These are phyloP conservation scores for Bimuria novae-zelandiae DNA, from an alignment of 2,329 filamentous ascomycete genomes.

Conservation along the genomic window DNA sequence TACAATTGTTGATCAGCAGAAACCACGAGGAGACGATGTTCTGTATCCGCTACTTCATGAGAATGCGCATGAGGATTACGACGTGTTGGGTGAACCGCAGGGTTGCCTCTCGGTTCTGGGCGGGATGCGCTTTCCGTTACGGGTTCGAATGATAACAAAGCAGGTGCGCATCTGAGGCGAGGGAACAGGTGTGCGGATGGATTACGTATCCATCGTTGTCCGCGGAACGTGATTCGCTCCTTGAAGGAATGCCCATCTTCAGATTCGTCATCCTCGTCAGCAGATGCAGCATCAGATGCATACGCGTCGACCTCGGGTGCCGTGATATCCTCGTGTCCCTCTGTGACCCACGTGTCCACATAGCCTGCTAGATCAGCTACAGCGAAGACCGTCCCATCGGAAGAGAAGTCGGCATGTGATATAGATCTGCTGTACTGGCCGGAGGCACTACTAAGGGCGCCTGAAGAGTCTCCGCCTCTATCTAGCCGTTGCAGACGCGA, in stretches of 20 bases:
- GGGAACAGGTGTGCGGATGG: conserved; percentile 62
- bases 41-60: conserved; percentile 59
- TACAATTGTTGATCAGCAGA: conserved; percentile 71
- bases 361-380: conserved; percentile 81
- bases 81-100: conserved; percentile 55
- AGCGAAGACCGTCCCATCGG: conserved; percentile 78
- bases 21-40: conserved; percentile 63
- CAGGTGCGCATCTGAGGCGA: conserved; percentile 50
- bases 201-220: conserved; percentile 76
- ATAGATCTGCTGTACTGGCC: conserved; percentile 79
- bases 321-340: conserved; percentile 58
- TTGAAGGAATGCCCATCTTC: conserved; percentile 55
- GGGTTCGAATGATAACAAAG: conserved; percentile 55
- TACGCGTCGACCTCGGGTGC: conserved; percentile 48
- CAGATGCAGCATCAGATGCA: conserved; percentile 35
- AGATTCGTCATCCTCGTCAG: conserved; percentile 37
- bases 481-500: conserved; percentile 47
- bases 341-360: conserved; percentile 83
- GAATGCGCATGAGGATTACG: conserved; percentile 58
- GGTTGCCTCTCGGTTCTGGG: conserved; percentile 50
- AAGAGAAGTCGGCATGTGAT: conserved; percentile 75
- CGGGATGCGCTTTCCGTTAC: conserved; percentile 20
- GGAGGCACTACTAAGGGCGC: conserved; percentile 64
- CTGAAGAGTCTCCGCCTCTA: conserved; percentile 31
- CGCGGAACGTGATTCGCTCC: conserved; percentile 55